phyloP scores from a whole-genome alignment of 2,329 filamentous ascomycete genomes.

The Monosporascus ibericus region DNA sequence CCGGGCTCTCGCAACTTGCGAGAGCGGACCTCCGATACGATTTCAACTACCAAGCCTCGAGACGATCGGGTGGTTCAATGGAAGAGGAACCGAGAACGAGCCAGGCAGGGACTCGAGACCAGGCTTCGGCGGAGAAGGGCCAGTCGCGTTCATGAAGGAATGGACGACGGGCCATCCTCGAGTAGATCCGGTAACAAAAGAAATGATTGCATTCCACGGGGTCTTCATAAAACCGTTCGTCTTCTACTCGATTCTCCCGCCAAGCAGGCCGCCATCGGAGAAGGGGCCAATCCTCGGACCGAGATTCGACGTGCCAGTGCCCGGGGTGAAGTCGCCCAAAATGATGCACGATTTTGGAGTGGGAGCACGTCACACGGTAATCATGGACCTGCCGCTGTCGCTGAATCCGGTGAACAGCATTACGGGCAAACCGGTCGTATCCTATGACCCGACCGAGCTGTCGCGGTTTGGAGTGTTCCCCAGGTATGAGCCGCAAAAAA shows the following conservation, averaged over 20 bases:
- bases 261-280: conserved; percentile 16
- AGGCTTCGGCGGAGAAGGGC: conserved; percentile 48
- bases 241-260: conserved; percentile 49
- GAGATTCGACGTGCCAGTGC: conserved; percentile 47
- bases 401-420: conserved; percentile 57
- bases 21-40: conserved; percentile 64
- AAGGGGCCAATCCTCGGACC: conserved; percentile 19
- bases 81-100: conserved; percentile 48
- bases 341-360: conserved; percentile 77
- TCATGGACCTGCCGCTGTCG: conserved; percentile 63
- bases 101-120: conserved; percentile 16
- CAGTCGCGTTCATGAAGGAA: conserved; percentile 58
- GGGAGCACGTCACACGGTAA: conserved; percentile 55
- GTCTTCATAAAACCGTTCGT: conserved; percentile 61
- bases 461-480: conserved; percentile 66
- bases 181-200: conserved; percentile 57
- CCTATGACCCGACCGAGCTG: conserved; percentile 49
- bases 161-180: conserved; percentile 67
- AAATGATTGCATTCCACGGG: conserved; percentile 63
- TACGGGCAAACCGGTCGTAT: conserved; percentile 49
- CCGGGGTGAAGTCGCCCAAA: conserved; percentile 56
- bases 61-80: conserved; percentile 67
- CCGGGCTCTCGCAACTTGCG: conserved; percentile 61
- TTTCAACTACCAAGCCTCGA: conserved; percentile 57
- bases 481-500: conserved; percentile 46